Base-by-base conservation (phyloP, 2,329 filamentous ascomycete species). In the Diaporthe sp. region DNA sequence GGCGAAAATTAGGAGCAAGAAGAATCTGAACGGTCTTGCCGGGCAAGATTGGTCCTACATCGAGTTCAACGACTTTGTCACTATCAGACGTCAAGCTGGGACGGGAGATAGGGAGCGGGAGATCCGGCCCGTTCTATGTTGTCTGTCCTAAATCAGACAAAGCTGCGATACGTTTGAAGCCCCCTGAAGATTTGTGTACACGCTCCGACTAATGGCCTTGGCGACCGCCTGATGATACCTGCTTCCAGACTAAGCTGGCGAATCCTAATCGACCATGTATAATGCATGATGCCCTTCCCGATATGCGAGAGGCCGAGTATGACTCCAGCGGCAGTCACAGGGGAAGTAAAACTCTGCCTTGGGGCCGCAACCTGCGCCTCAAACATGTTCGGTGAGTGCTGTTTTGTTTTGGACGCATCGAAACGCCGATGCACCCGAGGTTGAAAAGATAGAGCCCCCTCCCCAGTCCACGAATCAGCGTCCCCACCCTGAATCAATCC, bases 381-480 rank as follows among this genome's bases (percentile, higher is more conserved):
- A 70, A 70, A 70, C 49, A 70, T 70, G 49, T 70, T 70, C 65
- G 65, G 65, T 55, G 65, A 70, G 46, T 39, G 31, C 49, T 55
- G 65, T 70, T 70, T 70, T 53, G 65, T 70, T 70, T 55, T 55
- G 49, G 34, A 55, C 34, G n/a, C n/a, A 55, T 70, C 46, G 46
- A 70, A 70, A 70, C 65, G 34, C 65, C 49, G 65, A 70, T 17
- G 49, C 3, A 12, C 15, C 65, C 65, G 49, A 51, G 46, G 49
- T 28, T 22, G 44, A 28, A 28, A 28, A 9, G 15, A 55, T 39
- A 53, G 22, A 39, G 22, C 12, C 13, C 22, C 22, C 9, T 3
- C n/a, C 25, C 25, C 9, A 17, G 34, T 22, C 46, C 31, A 55
- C 65, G 65, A 70, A 70, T 55, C 49, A 70, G 49, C 49, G 31